Percentiles rank a stretch among this genome's conserved stretches.
phyloP scores from a whole-genome alignment of 495 filamentous ascomycete species.

The Cairneyella variabilis region DNA sequence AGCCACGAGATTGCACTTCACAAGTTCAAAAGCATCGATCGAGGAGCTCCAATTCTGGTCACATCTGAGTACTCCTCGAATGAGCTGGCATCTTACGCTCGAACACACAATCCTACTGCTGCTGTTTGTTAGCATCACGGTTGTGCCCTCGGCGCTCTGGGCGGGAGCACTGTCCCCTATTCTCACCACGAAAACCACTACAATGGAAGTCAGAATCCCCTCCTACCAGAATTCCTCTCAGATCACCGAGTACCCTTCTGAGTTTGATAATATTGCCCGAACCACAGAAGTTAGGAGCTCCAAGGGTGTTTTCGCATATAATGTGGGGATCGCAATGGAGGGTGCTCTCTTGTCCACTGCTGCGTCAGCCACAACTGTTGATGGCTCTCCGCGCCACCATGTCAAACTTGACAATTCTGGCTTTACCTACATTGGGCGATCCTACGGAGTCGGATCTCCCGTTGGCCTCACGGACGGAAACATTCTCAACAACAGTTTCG shows the following conservation, averaged over 20 bases:
- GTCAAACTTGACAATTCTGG: slow-evolving; percentile 34
- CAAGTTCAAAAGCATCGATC: slow-evolving; percentile 12
- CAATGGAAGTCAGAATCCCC: too few species aligned
- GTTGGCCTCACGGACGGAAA: slow-evolving; percentile 28
- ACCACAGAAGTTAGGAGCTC: slow-evolving; percentile 14
- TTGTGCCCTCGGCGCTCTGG: too few species aligned
- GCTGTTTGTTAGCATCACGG: too few species aligned
- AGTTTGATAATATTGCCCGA: neutral
- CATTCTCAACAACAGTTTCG: slow-evolving; percentile 17
- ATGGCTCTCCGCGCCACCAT: slow-evolving; percentile 18
- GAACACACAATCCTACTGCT: too few species aligned
- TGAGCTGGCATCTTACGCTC: neutral
- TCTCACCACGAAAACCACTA: too few species aligned
- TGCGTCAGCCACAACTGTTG: slow-evolving; percentile 26
- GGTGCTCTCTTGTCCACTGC: slow-evolving; percentile 25
- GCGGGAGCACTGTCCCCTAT: too few species aligned
- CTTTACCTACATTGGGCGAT: slow-evolving; percentile 31
- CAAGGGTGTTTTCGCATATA: slow-evolving; percentile 31
- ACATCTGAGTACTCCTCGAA: neutral
- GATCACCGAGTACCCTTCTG: too few species aligned
- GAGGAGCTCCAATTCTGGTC: slow-evolving; percentile 20
- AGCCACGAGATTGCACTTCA: slow-evolving; percentile 11
- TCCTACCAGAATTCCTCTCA: neutral
- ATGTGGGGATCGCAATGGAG: slow-evolving; percentile 20
- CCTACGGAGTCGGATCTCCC: slow-evolving; percentile 33